phyloP scores from a whole-genome alignment of 2,329 filamentous ascomycete species.

The Neophaeococcomyces aloes region DNA sequence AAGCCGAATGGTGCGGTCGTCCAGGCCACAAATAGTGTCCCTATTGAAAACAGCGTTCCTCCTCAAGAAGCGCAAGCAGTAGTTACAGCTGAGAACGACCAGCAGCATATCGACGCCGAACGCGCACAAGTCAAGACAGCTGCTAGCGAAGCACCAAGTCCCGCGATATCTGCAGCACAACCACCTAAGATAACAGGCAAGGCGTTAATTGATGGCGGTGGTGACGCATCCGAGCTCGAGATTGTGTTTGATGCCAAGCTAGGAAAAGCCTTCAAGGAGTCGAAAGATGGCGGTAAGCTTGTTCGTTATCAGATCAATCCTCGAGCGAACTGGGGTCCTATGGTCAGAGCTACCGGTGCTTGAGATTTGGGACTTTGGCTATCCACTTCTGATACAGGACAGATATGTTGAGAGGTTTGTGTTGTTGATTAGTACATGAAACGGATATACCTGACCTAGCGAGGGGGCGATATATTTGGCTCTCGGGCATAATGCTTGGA shows the following conservation, averaged over 20 bases:
- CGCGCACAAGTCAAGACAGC: slow-evolving; percentile 13
- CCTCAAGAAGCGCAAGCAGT: slow-evolving; percentile 18
- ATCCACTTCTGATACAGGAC: too few relatives aligned
- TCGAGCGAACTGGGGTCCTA: slow-evolving; percentile 84
- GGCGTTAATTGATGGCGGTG: slow-evolving; percentile 14
- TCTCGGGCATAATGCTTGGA: too few relatives aligned
- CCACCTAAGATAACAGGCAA: slow-evolving; percentile 20
- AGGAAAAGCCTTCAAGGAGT: slow-evolving; percentile 65
- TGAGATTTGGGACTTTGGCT: too few relatives aligned
- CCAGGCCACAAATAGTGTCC: background rate
- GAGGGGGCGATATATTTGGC: too few relatives aligned
- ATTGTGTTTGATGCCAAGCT: slow-evolving; percentile 72
- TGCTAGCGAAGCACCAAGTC: too few relatives aligned
- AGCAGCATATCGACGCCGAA: slow-evolving; percentile 12
- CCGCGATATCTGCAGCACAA: slow-evolving; percentile 18
- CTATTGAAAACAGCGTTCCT: slow-evolving; percentile 16
- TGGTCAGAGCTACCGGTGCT: slow-evolving; percentile 39
- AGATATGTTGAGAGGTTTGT: too few relatives aligned
- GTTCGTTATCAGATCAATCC: slow-evolving; percentile 87
- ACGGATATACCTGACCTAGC: too few relatives aligned
- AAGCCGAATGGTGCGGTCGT: background rate
- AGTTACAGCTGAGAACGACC: slow-evolving; percentile 20
- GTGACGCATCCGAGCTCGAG: slow-evolving; percentile 37
- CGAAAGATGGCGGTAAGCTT: slow-evolving; percentile 56
- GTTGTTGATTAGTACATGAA: too few relatives aligned